Percentiles rank a stretch among this genome's conserved stretches.
Evolutionary conservation across 73 alveolate genomes (phyloP).

Genomic region (Tetrahymena borealis): DNA sequence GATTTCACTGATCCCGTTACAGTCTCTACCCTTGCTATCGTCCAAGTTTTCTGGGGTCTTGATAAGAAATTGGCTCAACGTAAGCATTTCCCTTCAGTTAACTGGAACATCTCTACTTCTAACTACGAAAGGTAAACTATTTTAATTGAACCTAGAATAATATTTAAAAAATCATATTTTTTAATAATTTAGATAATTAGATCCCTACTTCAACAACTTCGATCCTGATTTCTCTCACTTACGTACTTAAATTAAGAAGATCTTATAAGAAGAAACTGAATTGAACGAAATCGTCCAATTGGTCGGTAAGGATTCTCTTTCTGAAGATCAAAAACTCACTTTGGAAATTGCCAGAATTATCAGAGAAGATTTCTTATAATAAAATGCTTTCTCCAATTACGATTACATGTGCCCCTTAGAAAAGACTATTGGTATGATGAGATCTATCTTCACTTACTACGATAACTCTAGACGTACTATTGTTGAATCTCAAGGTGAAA

Average conservation of each 20-base stretch:
- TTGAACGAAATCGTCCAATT: slow-evolving; percentile 97
- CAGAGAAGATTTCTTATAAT: slow-evolving; percentile 96
- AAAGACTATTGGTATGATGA: slow-evolving; percentile 95
- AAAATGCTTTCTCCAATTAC: slow-evolving; percentile 91
- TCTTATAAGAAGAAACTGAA: slow-evolving; percentile 95
- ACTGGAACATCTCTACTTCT: slow-evolving; percentile 94
- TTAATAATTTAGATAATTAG: slow-evolving; percentile 15
- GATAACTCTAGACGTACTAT: slow-evolving; percentile 74
- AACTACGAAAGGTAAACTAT: slow-evolving; percentile 77
- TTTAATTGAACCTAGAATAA: slow-evolving; percentile 6
- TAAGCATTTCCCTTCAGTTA: slow-evolving; percentile 98
- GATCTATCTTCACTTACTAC: slow-evolving; percentile 70
- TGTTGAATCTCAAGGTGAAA: slow-evolving; percentile 74
- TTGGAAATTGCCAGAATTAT: slow-evolving; percentile 94
- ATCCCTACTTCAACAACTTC: slow-evolving; percentile 79
- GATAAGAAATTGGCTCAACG: slow-evolving; percentile 98
- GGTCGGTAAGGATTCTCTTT: slow-evolving; percentile 97
- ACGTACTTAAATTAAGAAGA: slow-evolving; percentile 84
- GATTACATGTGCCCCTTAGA: slow-evolving; percentile 94
- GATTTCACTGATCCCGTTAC: slow-evolving; percentile 99
- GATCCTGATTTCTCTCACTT: slow-evolving; percentile 95
- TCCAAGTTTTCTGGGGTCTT: slow-evolving; percentile 97
- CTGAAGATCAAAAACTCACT: slow-evolving; percentile 94
- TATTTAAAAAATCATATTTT: no score
- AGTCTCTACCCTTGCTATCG: slow-evolving; percentile 92